These are phyloP conservation scores for Candida vartiovaarae DNA, from an alignment of 805 yeast species.

Conservation along the genomic window DNA sequence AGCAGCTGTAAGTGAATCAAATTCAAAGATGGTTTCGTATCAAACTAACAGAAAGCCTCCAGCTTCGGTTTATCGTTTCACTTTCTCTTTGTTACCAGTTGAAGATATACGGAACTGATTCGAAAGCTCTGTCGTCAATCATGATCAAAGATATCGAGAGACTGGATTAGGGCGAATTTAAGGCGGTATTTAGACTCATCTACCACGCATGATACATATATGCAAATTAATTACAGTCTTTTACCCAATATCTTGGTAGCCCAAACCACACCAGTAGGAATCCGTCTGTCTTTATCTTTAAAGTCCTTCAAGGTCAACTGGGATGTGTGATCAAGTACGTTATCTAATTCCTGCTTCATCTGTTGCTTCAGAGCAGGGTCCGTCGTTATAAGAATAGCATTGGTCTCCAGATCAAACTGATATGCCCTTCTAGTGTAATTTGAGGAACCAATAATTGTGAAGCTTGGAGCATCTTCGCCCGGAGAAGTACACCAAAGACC, in stretches of 20 bases:
- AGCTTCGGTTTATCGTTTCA: not conserved
- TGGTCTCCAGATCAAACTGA: slow-evolving; percentile 79
- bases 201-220: not conserved
- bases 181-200: not conserved
- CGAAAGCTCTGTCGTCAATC: not conserved
- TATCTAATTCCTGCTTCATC: slow-evolving; percentile 58
- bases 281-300: slow-evolving; percentile 50
- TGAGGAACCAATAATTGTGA: slow-evolving; percentile 86
- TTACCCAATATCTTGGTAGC: slow-evolving; percentile 62
- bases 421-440: slow-evolving; percentile 91
- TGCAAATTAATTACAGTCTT: slow-evolving; percentile 29
- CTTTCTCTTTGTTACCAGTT: not conserved
- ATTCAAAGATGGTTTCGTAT: not conserved
- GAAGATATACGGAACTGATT: not conserved
- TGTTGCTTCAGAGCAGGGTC: slow-evolving; percentile 48
- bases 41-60: too few relatives aligned
- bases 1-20: not conserved
- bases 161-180: not conserved
- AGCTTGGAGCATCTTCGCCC: slow-evolving; percentile 49
- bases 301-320: slow-evolving; percentile 56
- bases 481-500: slow-evolving; percentile 81
- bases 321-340: slow-evolving; percentile 47
- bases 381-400: slow-evolving; percentile 70
- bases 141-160: not conserved
- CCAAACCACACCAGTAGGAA: slow-evolving; percentile 54